Percentiles rank a stretch among this genome's conserved stretches.
Conservation (phyloP, 345 rosid species). For the Eucalyptus virginea region DNA sequence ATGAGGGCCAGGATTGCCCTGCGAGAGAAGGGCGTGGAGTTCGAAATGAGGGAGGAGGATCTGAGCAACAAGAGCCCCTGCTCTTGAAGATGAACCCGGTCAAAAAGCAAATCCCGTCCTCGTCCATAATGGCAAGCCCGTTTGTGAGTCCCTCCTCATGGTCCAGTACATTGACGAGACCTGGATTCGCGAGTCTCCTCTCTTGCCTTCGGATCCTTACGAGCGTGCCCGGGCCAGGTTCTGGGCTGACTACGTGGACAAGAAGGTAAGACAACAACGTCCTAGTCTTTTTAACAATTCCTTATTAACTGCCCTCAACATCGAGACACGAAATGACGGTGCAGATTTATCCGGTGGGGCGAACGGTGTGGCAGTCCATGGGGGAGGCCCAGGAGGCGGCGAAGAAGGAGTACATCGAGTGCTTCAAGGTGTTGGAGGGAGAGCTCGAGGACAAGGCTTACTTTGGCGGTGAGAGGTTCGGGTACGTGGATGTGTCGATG, state of each 20-base stretch:
- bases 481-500: background rate
- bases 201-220: background rate
- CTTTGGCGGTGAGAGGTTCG: background rate
- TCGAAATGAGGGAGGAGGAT: background rate
- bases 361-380: background rate
- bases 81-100: slow-evolving; percentile 1
- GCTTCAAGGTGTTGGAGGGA: background rate
- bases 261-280: background rate
- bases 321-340: background rate
- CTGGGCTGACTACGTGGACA: slow-evolving; percentile 3
- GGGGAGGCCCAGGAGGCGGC: background rate
- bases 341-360: background rate
- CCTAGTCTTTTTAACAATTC: background rate
- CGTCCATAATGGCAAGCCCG: background rate
- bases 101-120: background rate
- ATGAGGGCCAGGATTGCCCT: slow-evolving; percentile 3
- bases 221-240: background rate
- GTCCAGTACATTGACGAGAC: slow-evolving; percentile 3
- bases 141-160: background rate
- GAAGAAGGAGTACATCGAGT: background rate
- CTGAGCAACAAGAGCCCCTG: background rate
- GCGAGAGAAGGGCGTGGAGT: background rate
- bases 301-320: background rate
- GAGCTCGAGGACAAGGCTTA: slow-evolving; percentile 10
- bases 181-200: background rate